phyloP scores from a whole-genome alignment of 176 grass and related monocot genomes.

The Tillandsia leiboldiana region DNA sequence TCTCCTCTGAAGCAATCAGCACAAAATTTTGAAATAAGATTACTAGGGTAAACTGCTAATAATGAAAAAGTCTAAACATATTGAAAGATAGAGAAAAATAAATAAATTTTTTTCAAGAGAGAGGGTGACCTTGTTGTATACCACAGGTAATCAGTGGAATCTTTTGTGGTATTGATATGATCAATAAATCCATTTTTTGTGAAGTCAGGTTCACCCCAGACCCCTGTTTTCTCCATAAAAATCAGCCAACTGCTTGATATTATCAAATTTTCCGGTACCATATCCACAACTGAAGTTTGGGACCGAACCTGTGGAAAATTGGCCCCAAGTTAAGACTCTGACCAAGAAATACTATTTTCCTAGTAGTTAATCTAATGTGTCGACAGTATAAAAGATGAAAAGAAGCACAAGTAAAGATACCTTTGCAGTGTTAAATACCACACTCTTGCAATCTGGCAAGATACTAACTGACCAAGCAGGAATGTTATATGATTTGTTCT shows the following conservation, averaged over 20 bases:
- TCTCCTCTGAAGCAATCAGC: no score
- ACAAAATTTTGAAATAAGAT: neutral
- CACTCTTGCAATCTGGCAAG: constrained; percentile 93
- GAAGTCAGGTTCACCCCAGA: constrained; percentile 69
- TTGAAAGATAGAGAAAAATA: constrained; percentile 13
- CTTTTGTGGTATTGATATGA: constrained; percentile 97
- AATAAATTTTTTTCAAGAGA: neutral
- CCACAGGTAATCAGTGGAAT: constrained; percentile 97
- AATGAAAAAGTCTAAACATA: neutral
- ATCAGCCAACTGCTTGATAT: constrained; percentile 51
- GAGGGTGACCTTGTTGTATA: constrained; percentile 70
- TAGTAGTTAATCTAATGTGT: neutral
- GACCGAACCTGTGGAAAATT: constrained; percentile 45
- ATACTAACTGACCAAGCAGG: constrained; percentile 98
- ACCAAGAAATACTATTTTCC: neutral
- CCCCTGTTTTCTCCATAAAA: constrained; percentile 59
- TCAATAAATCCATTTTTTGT: constrained; percentile 54
- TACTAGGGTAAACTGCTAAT: neutral
- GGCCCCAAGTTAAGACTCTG: neutral
- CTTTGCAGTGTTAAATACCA: constrained; percentile 90
- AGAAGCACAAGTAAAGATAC: constrained; percentile 28
- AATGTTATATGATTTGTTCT: constrained; percentile 58
- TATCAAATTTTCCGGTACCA: constrained; percentile 59
- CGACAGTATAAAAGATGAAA: neutral
- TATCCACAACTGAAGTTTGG: constrained; percentile 55